Conservation (phyloP, 1,284 basidiomycete species). For the Rhizoctonia solani region DNA sequence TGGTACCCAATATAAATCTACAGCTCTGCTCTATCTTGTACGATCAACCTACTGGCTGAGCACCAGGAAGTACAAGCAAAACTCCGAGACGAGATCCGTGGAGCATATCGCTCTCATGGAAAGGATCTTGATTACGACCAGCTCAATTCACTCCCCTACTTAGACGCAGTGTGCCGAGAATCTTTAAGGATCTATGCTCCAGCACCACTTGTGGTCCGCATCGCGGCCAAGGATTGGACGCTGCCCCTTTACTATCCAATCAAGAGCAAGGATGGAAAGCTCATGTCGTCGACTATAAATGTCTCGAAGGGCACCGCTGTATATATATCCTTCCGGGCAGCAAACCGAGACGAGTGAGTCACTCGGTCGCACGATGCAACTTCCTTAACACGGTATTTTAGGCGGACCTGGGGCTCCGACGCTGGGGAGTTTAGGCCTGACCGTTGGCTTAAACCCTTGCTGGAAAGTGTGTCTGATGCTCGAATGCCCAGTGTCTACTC, state of each 20-base stretch:
- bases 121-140: constrained; percentile 1
- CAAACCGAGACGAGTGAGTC: constrained; percentile 4
- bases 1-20: no score
- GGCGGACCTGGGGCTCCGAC: constrained; percentile 43
- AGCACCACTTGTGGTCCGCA: neutral
- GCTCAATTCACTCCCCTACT: neutral
- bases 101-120: no score
- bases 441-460: constrained; percentile 35
- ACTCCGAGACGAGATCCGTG: no score
- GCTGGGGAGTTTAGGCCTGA: constrained; percentile 42
- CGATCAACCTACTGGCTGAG: no score
- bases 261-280: neutral
- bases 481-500: neutral
- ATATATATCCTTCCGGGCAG: neutral
- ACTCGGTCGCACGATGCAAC: no score
- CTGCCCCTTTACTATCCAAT: neutral
- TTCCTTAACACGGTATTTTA: neutral
- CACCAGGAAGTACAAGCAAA: no score
- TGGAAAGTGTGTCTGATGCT: neutral
- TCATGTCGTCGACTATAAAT: neutral
- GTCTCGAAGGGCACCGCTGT: constrained; percentile 11
- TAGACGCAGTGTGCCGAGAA: constrained; percentile 17
- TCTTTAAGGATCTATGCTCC: neutral
- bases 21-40: no score
- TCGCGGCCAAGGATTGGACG: neutral